phyloP scores from a whole-genome alignment of 805 yeast genomes.

The Gaillardinia entomophila region DNA sequence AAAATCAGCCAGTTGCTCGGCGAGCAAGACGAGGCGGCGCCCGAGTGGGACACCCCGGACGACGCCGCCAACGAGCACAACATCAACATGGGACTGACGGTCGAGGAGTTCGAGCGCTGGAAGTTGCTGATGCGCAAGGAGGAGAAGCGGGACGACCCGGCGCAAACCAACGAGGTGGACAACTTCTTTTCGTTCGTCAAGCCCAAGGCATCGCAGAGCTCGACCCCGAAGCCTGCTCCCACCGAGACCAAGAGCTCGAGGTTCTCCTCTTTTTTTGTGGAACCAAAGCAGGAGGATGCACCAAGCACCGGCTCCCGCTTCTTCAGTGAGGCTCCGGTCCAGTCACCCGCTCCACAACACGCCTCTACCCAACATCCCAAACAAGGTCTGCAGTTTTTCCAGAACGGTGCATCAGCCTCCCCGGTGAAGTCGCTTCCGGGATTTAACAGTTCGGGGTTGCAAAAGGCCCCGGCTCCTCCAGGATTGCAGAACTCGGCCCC shows the following conservation, averaged over 20 bases:
- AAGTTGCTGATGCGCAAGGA: conserved; percentile 47
- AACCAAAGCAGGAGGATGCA: not conserved
- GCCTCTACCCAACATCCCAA: conserved; percentile 4
- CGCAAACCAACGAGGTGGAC: conserved; percentile 34
- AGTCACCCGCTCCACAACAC: not conserved
- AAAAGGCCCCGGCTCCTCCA: conserved; percentile 8
- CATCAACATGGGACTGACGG: conserved; percentile 43
- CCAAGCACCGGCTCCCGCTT: too few species aligned
- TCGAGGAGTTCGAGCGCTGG: conserved; percentile 58
- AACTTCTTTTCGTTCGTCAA: conserved; percentile 37
- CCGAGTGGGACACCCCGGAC: conserved; percentile 35
- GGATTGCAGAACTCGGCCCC: conserved; percentile 4
- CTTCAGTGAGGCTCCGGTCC: not conserved
- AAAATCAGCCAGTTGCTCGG: conserved; percentile 32
- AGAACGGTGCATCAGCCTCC: too few species aligned
- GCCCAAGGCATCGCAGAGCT: conserved; percentile 12
- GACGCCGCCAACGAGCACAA: conserved; percentile 12
- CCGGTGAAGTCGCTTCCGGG: too few species aligned
- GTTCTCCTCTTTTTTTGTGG: conserved; percentile 10
- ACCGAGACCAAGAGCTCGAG: conserved; percentile 6
- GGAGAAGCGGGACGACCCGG: conserved; percentile 28
- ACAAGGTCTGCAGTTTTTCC: conserved; percentile 12
- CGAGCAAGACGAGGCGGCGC: conserved; percentile 30
- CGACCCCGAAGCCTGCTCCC: not conserved
- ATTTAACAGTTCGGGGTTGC: too few species aligned